phyloP scores from a whole-genome alignment of 2,329 filamentous ascomycete species.

The Alternaria novae-zelandiae region DNA sequence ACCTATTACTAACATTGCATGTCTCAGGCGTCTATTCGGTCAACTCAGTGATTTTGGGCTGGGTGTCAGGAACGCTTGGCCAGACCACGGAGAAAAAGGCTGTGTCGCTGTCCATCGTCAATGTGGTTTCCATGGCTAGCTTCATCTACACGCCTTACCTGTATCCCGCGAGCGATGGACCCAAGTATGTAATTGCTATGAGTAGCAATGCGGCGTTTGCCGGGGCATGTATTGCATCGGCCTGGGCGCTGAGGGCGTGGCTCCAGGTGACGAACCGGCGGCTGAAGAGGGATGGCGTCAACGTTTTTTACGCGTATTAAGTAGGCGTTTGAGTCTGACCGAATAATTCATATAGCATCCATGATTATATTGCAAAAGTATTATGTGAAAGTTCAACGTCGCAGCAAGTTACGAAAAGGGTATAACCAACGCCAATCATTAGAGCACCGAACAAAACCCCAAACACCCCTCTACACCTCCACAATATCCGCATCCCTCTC shows the following conservation, averaged over 20 bases:
- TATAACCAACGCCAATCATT: not conserved
- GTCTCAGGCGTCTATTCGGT: slow-evolving; percentile 39
- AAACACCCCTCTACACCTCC: slow-evolving; percentile 13
- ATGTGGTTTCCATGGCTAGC: slow-evolving; percentile 48
- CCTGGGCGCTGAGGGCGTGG: slow-evolving; percentile 22
- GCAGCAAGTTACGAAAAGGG: not conserved
- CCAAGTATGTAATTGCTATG: slow-evolving; percentile 27
- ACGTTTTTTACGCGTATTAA: slow-evolving; percentile 25
- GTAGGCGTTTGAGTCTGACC: fast-evolving
- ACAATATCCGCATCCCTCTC: slow-evolving; percentile 36
- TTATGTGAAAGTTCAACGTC: not conserved
- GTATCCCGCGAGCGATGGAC: slow-evolving; percentile 27
- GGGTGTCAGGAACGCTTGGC: slow-evolving; percentile 47
- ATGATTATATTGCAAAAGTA: not conserved
- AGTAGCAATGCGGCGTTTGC: slow-evolving; percentile 29
- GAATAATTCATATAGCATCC: not conserved
- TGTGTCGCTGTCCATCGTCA: slow-evolving; percentile 49
- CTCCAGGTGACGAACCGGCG: slow-evolving; percentile 16
- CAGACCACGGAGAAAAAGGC: slow-evolving; percentile 53
- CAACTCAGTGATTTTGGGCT: slow-evolving; percentile 47
- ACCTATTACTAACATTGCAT: not conserved
- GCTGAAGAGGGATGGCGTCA: slow-evolving; percentile 11
- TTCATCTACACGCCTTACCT: slow-evolving; percentile 46
- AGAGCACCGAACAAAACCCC: not conserved
- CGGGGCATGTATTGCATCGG: slow-evolving; percentile 16